These are phyloP conservation scores for Paulownia fortunei DNA, from an alignment of 257 asterid species.

Conservation along the genomic window DNA sequence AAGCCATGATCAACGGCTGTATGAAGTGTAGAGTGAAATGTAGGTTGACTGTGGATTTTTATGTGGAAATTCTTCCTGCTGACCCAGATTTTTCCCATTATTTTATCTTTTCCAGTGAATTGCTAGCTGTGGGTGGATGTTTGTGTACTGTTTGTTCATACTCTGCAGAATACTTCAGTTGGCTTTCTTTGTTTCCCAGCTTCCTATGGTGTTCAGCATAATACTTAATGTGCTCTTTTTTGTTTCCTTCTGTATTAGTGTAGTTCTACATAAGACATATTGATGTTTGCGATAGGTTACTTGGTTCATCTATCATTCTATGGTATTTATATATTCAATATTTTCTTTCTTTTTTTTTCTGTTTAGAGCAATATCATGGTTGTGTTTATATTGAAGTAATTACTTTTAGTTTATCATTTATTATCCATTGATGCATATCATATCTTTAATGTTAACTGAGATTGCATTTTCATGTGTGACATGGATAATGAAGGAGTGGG, in stretches of 20 bases:
- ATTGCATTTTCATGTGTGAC: constrained; percentile 20
- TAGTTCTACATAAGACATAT: background rate
- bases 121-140: background rate
- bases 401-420: background rate
- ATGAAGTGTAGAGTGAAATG: background rate
- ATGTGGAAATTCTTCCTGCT: background rate
- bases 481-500: constrained; percentile 44
- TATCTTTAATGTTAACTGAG: constrained; percentile 18
- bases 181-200: background rate
- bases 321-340: background rate
- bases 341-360: background rate
- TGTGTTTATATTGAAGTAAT: constrained; percentile 3
- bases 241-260: background rate
- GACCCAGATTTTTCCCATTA: constrained; percentile 1
- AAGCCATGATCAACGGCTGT: background rate
- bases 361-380: background rate
- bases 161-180: background rate
- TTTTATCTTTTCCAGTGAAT: background rate
- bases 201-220: background rate
- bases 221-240: background rate
- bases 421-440: background rate
- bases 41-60: background rate
- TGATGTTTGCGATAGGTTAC: background rate
- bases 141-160: background rate
- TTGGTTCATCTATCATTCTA: background rate